Percentiles rank a stretch among this genome's conserved stretches.
phyloP scores from a whole-genome alignment of 73 alveolate genomes.

The Paramecium tetraurelia region DNA sequence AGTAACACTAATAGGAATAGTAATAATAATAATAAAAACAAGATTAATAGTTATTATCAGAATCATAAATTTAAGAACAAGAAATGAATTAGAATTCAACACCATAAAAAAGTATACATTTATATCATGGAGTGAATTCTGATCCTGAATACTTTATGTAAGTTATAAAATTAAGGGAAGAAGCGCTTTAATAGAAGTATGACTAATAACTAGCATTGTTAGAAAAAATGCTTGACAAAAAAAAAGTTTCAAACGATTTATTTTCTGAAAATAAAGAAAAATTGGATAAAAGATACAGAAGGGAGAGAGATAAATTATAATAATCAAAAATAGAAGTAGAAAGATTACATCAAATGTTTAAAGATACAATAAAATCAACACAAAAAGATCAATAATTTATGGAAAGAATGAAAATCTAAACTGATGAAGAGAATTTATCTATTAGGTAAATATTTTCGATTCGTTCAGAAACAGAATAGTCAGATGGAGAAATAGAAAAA shows the following conservation, averaged over 20 bases:
- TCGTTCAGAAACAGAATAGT: conserved; percentile 36
- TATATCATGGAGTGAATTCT: background rate
- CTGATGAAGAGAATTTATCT: conserved; percentile 21
- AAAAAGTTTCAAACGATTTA: background rate
- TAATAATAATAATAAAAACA: background rate
- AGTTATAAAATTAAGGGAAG: conserved; percentile 18
- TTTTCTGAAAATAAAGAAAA: conserved; percentile 8
- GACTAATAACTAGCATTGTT: background rate
- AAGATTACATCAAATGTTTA: background rate
- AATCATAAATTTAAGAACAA: background rate
- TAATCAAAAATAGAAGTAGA: background rate
- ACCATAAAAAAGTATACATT: background rate
- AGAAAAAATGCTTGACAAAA: conserved; percentile 6
- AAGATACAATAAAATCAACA: conserved; percentile 19
- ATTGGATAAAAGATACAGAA: background rate
- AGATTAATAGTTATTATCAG: background rate
- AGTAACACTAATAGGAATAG: background rate
- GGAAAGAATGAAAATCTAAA: conserved; percentile 17
- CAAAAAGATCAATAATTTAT: conserved; percentile 8
- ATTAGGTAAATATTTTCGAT: conserved; percentile 3
- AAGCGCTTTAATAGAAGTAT: background rate
- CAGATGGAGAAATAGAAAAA: conserved; percentile 26
- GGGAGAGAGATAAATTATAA: background rate
- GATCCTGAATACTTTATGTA: conserved; percentile 39
- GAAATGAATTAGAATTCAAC: background rate